phyloP scores from a whole-genome alignment of 306 rosid species.

The Cucurbita ficifolia region DNA sequence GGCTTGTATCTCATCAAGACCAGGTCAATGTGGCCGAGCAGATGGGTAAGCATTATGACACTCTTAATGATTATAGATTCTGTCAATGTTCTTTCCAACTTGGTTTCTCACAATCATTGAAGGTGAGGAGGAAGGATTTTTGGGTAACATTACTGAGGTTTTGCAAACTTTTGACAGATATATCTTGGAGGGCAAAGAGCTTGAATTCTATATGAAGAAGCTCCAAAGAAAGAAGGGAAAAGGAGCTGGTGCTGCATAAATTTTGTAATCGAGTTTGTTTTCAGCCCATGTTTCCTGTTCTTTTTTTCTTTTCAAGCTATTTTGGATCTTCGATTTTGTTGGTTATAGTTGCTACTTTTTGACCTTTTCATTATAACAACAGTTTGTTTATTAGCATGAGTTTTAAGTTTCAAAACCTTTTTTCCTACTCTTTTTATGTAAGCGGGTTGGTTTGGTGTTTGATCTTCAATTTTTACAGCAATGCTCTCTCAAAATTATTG shows the following conservation, averaged over 20 bases:
- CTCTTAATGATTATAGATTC: background rate
- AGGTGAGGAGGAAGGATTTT: background rate
- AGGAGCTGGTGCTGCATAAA: constrained; percentile 3
- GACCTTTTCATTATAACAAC: background rate
- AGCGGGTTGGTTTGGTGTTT: background rate
- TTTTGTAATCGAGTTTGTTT: background rate
- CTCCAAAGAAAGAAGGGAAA: constrained; percentile 7
- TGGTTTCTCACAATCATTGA: background rate
- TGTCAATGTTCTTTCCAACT: background rate
- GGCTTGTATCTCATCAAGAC: constrained; percentile 6
- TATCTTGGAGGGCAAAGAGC: constrained; percentile 4
- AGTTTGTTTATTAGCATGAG: background rate
- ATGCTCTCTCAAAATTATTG: background rate
- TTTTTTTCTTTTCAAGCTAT: background rate
- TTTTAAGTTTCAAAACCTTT: background rate
- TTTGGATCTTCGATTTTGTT: background rate
- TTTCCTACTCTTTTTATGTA: background rate
- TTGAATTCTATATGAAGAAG: constrained; percentile 3
- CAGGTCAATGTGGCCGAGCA: constrained; percentile 2
- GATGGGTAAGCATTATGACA: background rate
- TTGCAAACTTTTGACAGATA: background rate
- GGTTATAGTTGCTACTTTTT: background rate
- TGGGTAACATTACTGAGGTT: background rate
- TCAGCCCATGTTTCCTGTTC: background rate
- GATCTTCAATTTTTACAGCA: background rate